These are phyloP conservation scores for Suillus fuscotomentosus DNA, from an alignment of 768 basidiomycete species.

Conservation along the genomic window DNA sequence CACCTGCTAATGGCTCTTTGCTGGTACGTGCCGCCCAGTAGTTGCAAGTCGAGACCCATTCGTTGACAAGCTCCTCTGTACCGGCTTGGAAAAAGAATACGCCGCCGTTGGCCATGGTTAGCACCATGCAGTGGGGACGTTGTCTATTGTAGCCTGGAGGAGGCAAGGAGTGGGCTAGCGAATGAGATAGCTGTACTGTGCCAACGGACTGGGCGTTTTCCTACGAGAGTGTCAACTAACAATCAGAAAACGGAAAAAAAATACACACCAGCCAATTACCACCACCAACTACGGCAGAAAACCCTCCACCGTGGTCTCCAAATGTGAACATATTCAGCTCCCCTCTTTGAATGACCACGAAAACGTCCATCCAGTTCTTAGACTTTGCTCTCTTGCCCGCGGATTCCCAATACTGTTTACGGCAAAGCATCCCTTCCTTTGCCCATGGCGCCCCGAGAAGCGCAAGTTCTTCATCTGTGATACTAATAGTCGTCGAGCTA, in stretches of 20 bases:
- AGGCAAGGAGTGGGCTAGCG: constrained; percentile 82
- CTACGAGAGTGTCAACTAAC: constrained; percentile 38
- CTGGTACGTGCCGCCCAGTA: constrained; percentile 97
- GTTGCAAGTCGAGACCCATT: constrained; percentile 99
- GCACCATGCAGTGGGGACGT: constrained; percentile 92
- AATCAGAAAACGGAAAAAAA: neutral
- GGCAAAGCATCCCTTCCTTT: constrained; percentile 94
- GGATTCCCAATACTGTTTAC: constrained; percentile 93
- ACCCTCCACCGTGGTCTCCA: constrained; percentile 68
- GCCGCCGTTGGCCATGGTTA: constrained; percentile 84
- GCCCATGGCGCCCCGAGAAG: constrained; percentile 97
- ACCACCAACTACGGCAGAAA: constrained; percentile 76
- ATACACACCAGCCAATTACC: constrained; percentile 95
- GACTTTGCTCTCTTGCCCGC: constrained; percentile 81
- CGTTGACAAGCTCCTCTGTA: constrained; percentile 96
- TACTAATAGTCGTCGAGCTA: constrained; percentile 72
- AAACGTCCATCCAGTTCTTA: constrained; percentile 91
- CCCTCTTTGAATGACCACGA: constrained; percentile 94
- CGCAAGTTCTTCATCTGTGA: constrained; percentile 94
- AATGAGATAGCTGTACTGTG: constrained; percentile 82
- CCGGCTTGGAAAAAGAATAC: constrained; percentile 99
- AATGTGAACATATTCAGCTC: constrained; percentile 96
- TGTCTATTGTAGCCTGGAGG: constrained; percentile 90
- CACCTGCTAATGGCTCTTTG: constrained; percentile 93
- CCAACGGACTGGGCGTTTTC: constrained; percentile 86